phyloP scores from a whole-genome alignment of 2,329 filamentous ascomycete genomes.

The Aspergillus sp. region DNA sequence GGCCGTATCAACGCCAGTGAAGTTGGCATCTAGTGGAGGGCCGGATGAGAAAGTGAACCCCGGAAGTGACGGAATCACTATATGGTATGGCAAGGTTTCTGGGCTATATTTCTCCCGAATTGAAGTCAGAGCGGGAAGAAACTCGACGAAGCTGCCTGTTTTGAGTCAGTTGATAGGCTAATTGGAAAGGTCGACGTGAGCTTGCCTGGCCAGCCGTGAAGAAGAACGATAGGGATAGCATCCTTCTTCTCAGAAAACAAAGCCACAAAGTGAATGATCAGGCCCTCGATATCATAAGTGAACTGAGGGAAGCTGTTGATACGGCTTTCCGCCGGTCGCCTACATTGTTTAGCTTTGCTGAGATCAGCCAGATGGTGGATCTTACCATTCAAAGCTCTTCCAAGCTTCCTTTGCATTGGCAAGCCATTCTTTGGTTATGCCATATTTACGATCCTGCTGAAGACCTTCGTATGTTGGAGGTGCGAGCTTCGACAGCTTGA shows the following conservation, averaged over 20 bases:
- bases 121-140: constrained; percentile 32
- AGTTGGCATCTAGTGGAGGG: constrained; percentile 33
- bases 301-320: constrained; percentile 57
- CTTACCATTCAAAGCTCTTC: constrained; percentile 54
- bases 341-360: constrained; percentile 11
- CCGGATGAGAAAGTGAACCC: constrained; percentile 36
- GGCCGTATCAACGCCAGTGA: constrained; percentile 27
- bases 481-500: constrained; percentile 52
- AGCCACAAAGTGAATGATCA: constrained; percentile 52
- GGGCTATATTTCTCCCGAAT: constrained; percentile 31
- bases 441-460: constrained; percentile 45
- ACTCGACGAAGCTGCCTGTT: constrained; percentile 37
- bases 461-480: constrained; percentile 53
- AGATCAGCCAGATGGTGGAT: neutral
- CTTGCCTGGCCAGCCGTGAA: constrained; percentile 43
- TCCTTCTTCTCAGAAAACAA: constrained; percentile 51
- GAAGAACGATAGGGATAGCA: constrained; percentile 50
- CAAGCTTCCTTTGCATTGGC: constrained; percentile 44
- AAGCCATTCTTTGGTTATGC: constrained; percentile 53
- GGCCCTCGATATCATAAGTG: constrained; percentile 45
- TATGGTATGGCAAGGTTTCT: constrained; percentile 31
- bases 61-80: constrained; percentile 36
- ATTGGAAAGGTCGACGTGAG: too few species aligned
- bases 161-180: neutral
- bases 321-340: constrained; percentile 39